Evolutionary conservation across 116 monocot species (phyloP).

Genomic region (Zostera marina): DNA sequence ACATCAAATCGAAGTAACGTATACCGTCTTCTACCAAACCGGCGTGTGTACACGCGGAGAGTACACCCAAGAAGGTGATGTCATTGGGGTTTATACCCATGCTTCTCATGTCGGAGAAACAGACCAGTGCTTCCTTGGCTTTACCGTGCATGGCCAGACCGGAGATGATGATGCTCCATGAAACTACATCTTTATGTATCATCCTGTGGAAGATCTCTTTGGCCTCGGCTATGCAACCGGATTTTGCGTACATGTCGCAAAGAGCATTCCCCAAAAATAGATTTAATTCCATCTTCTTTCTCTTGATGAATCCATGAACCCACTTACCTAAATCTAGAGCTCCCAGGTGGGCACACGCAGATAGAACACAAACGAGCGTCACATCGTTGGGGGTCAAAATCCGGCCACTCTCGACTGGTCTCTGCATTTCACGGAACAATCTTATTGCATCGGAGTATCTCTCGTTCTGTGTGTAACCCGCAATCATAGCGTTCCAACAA

Average conservation of each 20-base stretch:
- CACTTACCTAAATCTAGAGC: conserved; percentile 48
- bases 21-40: conserved; percentile 42
- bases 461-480: conserved; percentile 42
- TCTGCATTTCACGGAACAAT: conserved; percentile 42
- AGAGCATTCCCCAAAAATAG: conserved; percentile 57
- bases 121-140: conserved; percentile 26
- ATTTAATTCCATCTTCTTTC: conserved; percentile 15
- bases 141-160: conserved; percentile 51
- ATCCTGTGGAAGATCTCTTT: conserved; percentile 38
- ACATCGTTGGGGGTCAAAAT: conserved; percentile 28
- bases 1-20: conserved; percentile 31
- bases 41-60: conserved; percentile 58
- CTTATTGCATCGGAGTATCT: conserved; percentile 20
- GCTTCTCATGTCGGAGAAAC: conserved; percentile 31
- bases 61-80: conserved; percentile 54
- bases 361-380: conserved; percentile 44
- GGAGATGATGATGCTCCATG: conserved; percentile 61
- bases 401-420: background rate
- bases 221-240: conserved; percentile 51
- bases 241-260: conserved; percentile 68
- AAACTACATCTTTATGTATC: conserved; percentile 41
- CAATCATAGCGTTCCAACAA: conserved; percentile 77
- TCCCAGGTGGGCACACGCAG: conserved; percentile 47
- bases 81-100: conserved; percentile 32
- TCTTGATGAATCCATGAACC: conserved; percentile 27